phyloP scores from a whole-genome alignment of 2,329 filamentous ascomycete species.

The Talaromyces piceae region DNA sequence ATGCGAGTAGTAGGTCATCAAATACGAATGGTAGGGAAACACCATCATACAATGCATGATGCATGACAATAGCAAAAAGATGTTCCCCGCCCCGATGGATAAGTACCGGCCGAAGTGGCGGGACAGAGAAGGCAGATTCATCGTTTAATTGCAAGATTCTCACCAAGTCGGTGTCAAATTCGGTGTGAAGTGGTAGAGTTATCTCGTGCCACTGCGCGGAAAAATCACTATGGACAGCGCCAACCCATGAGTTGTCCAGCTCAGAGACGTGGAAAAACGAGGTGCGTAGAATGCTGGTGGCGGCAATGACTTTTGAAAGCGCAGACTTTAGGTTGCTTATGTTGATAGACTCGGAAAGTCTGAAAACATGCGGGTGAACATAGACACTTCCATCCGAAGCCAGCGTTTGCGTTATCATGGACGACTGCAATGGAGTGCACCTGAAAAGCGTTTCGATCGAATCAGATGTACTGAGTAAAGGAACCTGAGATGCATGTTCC shows the following conservation, averaged over 20 bases:
- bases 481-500: slow-evolving; percentile 13
- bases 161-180: slow-evolving; percentile 10
- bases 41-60: slow-evolving; percentile 47
- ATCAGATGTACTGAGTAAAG: slow-evolving; percentile 14
- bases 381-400: slow-evolving; percentile 52
- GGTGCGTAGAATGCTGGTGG: slow-evolving; percentile 61
- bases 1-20: slow-evolving; percentile 20
- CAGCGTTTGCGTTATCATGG: slow-evolving; percentile 66
- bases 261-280: slow-evolving; percentile 25
- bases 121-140: slow-evolving; percentile 15
- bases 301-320: slow-evolving; percentile 47
- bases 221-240: slow-evolving; percentile 19
- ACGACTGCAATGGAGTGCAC: slow-evolving; percentile 75
- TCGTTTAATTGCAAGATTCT: slow-evolving; percentile 14
- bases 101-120: slow-evolving; percentile 31
- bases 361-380: slow-evolving; percentile 64
- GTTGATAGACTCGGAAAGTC: slow-evolving; percentile 42
- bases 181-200: slow-evolving; percentile 4
- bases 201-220: slow-evolving; percentile 16
- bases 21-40: slow-evolving; percentile 36
- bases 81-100: slow-evolving; percentile 20
- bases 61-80: slow-evolving; percentile 51
- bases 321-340: slow-evolving; percentile 44
- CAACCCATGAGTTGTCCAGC: slow-evolving; percentile 20
- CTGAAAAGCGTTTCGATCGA: slow-evolving; percentile 21